Percentiles rank a stretch among this genome's conserved stretches.
These are phyloP conservation scores for Ampelomyces quisqualis DNA, from an alignment of 2,329 filamentous ascomycete genomes.

Conservation along the genomic window DNA sequence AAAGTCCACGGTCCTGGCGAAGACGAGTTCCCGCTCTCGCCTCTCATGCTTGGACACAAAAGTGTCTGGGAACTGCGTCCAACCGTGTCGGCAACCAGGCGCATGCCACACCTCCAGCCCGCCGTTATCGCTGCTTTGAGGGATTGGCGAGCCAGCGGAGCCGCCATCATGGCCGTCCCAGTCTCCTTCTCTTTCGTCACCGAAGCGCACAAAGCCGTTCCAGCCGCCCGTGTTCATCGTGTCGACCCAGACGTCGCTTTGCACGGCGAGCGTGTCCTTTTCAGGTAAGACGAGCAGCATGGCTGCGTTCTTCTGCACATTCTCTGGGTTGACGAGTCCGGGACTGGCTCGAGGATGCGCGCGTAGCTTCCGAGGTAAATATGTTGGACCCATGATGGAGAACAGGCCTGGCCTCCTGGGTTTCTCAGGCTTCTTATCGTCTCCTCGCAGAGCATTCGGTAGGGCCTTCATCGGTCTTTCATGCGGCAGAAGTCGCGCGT, in stretches of 20 bases:
- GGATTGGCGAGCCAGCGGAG: slow-evolving; percentile 14
- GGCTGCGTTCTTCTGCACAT: slow-evolving; percentile 43
- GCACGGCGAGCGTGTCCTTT: slow-evolving; percentile 45
- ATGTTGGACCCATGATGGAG: slow-evolving; percentile 46
- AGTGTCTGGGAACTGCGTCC: slow-evolving; percentile 48
- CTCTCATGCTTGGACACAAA: slow-evolving; percentile 44
- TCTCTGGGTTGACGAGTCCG: slow-evolving; percentile 38
- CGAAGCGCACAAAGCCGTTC: slow-evolving; percentile 38
- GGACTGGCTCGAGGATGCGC: slow-evolving; percentile 46
- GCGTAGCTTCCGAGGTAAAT: slow-evolving; percentile 43
- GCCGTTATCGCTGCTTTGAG: slow-evolving; percentile 24
- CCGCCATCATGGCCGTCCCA: slow-evolving; percentile 32
- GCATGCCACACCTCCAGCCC: slow-evolving; percentile 45
- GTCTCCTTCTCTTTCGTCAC: slow-evolving; percentile 35
- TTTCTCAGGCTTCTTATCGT: slow-evolving; percentile 33
- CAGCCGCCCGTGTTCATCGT: slow-evolving; percentile 40
- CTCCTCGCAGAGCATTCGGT: slow-evolving; percentile 37
- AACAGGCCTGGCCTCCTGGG: slow-evolving; percentile 40
- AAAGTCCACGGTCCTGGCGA: slow-evolving; percentile 40
- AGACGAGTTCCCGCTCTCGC: slow-evolving; percentile 40
- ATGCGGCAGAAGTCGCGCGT: slow-evolving; percentile 45
- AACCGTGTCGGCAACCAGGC: slow-evolving; percentile 42
- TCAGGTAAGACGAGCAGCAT: slow-evolving; percentile 47
- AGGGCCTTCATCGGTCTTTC: slow-evolving; percentile 42
- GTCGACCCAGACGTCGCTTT: slow-evolving; percentile 48